Conservation (phyloP, 352 stramenopile species). For the Phytophthora agathidicida region DNA sequence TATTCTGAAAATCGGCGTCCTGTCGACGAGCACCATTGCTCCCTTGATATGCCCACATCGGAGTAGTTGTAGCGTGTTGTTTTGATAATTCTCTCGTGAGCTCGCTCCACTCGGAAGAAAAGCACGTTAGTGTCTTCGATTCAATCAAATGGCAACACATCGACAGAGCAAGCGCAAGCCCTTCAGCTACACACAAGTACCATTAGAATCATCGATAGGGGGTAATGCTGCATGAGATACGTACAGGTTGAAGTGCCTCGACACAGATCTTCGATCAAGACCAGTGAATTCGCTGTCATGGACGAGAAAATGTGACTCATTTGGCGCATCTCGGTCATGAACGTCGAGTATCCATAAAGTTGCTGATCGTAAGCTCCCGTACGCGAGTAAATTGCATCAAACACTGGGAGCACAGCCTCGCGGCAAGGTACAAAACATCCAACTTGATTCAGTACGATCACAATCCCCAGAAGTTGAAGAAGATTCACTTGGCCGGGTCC, state of each 20-base stretch:
- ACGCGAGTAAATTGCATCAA: constrained; percentile 50
- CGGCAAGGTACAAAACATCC: constrained; percentile 66
- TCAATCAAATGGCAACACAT: constrained; percentile 42
- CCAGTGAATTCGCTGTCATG: constrained; percentile 40
- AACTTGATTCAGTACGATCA: constrained; percentile 58
- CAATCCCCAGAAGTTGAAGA: constrained; percentile 33
- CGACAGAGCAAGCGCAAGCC: constrained; percentile 35
- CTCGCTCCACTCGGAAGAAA: constrained; percentile 41
- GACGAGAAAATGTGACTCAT: constrained; percentile 42
- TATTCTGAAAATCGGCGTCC: background rate
- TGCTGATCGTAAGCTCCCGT: constrained; percentile 52
- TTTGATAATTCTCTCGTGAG: constrained; percentile 22
- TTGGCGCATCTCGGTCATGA: constrained; percentile 64
- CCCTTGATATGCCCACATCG: background rate
- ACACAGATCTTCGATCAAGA: constrained; percentile 63
- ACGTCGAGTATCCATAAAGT: constrained; percentile 54
- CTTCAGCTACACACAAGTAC: constrained; percentile 36
- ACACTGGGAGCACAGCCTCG: constrained; percentile 42
- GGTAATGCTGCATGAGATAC: background rate
- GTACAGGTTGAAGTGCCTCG: constrained; percentile 47
- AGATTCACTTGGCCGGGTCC: constrained; percentile 3
- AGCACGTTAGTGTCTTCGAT: constrained; percentile 28
- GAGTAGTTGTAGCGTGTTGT: background rate
- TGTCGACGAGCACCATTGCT: background rate
- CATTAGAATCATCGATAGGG: too few species aligned